A percentile compares a stretch with the other conserved stretches of the same genome.
phyloP scores from a whole-genome alignment of 2,329 filamentous ascomycete genomes.

The Fusarium pseudocircinatum region DNA sequence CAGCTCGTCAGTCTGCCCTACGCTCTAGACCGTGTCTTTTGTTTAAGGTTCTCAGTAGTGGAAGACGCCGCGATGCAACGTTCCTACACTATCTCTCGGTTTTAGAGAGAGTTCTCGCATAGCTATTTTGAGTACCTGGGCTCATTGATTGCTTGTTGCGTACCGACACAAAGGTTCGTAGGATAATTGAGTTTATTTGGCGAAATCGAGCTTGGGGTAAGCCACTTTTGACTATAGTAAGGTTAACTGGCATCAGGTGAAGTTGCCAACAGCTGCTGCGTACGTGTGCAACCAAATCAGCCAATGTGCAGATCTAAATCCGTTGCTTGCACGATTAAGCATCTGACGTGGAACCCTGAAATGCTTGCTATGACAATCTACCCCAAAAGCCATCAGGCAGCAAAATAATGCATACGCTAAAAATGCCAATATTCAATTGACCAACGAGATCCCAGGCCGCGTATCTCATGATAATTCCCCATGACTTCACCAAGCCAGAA shows the following conservation, averaged over 20 bases:
- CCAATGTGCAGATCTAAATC: neutral
- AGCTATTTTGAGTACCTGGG: constrained; percentile 1
- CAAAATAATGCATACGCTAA: constrained; percentile 7
- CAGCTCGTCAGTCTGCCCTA: neutral
- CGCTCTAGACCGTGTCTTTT: constrained; percentile 2
- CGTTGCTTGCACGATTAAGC: neutral
- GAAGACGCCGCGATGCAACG: constrained; percentile 22
- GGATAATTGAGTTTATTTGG: neutral
- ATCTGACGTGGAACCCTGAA: constrained; percentile 7
- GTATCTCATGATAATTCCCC: constrained; percentile 17
- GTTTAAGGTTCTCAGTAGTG: constrained; percentile 10
- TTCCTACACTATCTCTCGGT: constrained; percentile 15
- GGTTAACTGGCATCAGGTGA: neutral
- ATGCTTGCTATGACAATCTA: neutral
- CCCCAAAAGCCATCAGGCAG: constrained; percentile 2
- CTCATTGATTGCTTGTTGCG: neutral
- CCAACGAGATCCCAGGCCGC: constrained; percentile 7
- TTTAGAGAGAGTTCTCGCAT: constrained; percentile 3
- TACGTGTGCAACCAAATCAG: neutral
- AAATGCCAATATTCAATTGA: constrained; percentile 12
- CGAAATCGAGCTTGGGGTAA: neutral
- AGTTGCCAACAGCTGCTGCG: neutral
- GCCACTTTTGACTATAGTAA: neutral
- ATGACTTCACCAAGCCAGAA: constrained; percentile 22
- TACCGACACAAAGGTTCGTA: neutral